phyloP scores from a whole-genome alignment of 352 stramenopile genomes.

The Phytophthora nicotianae region DNA sequence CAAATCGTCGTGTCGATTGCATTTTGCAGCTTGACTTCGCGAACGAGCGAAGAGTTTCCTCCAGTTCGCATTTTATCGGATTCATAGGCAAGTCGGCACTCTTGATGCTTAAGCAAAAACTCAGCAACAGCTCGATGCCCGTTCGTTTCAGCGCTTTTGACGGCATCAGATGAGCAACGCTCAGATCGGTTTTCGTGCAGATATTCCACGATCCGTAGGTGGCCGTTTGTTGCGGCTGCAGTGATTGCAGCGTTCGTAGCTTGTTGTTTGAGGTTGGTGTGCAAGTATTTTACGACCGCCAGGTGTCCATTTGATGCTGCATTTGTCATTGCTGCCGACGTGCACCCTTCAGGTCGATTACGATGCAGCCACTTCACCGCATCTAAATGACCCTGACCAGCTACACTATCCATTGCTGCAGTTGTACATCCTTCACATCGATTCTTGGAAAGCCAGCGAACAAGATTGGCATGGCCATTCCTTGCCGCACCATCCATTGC shows the following conservation, averaged over 20 bases:
- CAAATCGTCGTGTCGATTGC: too few relatives aligned
- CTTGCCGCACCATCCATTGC: background rate
- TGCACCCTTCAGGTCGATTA: slow-evolving; percentile 21
- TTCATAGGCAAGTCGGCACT: background rate
- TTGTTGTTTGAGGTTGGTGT: background rate
- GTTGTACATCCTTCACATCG: background rate
- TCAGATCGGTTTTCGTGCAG: slow-evolving; percentile 11
- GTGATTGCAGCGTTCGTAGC: background rate
- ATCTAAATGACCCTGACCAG: slow-evolving; percentile 1
- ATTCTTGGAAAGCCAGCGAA: background rate
- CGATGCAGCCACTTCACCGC: slow-evolving; percentile 15
- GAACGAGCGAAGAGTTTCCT: too few relatives aligned
- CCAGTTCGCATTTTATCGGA: too few relatives aligned
- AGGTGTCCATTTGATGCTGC: slow-evolving; percentile 2
- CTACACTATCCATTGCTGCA: background rate
- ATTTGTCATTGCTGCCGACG: slow-evolving; percentile 8
- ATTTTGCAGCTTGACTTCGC: too few relatives aligned
- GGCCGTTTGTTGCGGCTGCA: background rate
- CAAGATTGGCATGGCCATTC: background rate
- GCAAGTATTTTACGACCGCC: background rate
- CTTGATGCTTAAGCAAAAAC: background rate
- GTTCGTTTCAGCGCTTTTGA: background rate
- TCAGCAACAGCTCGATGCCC: background rate
- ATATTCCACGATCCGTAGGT: slow-evolving; percentile 1
- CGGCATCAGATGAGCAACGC: background rate